Conservation (phyloP, 2,329 filamentous ascomycete genomes). For the Scytalidium sp. region DNA sequence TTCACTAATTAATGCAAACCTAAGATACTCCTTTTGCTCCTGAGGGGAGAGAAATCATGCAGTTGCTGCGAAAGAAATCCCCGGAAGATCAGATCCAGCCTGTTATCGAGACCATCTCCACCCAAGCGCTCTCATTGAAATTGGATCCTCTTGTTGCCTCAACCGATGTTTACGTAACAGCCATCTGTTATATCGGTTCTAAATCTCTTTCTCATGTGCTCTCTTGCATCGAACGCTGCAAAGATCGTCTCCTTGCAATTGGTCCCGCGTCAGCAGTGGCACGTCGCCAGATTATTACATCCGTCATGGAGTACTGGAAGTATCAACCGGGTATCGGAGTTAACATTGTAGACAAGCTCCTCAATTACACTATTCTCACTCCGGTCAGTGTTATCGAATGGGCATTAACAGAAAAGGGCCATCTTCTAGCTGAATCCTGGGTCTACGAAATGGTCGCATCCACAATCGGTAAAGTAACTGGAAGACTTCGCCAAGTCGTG, state of each 20-base stretch:
- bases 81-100: slow-evolving; percentile 82
- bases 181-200: slow-evolving; percentile 88
- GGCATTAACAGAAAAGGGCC: slow-evolving; percentile 68
- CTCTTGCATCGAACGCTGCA: slow-evolving; percentile 92
- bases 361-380: slow-evolving; percentile 94
- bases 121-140: slow-evolving; percentile 67
- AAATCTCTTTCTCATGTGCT: slow-evolving; percentile 96
- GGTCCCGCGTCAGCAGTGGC: slow-evolving; percentile 73
- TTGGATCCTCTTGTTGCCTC: slow-evolving; percentile 77
- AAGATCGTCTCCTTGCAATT: slow-evolving; percentile 79
- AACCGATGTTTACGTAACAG: slow-evolving; percentile 90
- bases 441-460: slow-evolving; percentile 88
- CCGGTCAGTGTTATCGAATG: slow-evolving; percentile 85
- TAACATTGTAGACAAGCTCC: slow-evolving; percentile 90
- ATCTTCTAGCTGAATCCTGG: slow-evolving; percentile 65
- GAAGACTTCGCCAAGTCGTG: slow-evolving; percentile 78
- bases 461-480: slow-evolving; percentile 87
- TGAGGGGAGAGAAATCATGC: slow-evolving; percentile 79
- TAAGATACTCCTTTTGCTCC: slow-evolving; percentile 75
- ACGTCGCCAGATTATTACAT: slow-evolving; percentile 82
- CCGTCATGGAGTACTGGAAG: slow-evolving; percentile 89
- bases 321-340: slow-evolving; percentile 90
- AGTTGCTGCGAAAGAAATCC: slow-evolving; percentile 79
- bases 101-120: slow-evolving; percentile 76
- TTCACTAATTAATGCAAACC: slow-evolving; percentile 15